A percentile compares a stretch with the other conserved stretches of the same genome.
phyloP scores from a whole-genome alignment of 2,329 filamentous ascomycete genomes.

The Sporothrix brunneoviolacea region DNA sequence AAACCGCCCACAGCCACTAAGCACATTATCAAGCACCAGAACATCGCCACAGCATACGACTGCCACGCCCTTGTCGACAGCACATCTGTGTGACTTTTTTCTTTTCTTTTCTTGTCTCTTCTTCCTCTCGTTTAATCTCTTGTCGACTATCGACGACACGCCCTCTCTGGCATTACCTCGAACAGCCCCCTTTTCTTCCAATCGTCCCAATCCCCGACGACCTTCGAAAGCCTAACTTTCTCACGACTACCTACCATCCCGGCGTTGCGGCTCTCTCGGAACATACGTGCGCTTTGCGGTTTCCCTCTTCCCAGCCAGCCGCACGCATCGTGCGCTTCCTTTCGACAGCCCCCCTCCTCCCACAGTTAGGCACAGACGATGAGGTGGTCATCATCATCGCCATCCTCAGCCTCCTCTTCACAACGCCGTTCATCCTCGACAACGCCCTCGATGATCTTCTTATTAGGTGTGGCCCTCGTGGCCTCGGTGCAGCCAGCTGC shows the following conservation, averaged over 20 bases:
- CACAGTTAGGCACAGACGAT: too few species aligned
- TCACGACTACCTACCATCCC: too few species aligned
- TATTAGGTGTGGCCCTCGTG: conserved; percentile 11
- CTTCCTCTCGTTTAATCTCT: not conserved
- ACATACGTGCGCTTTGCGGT: too few species aligned
- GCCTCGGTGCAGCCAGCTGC: conserved; percentile 19
- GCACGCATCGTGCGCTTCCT: too few species aligned
- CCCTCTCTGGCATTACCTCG: not conserved
- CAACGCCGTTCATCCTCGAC: not conserved
- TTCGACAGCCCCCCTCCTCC: too few species aligned
- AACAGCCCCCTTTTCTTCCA: not conserved
- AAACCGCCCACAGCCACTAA: not conserved
- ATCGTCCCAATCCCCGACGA: not conserved
- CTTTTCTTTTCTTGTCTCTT: not conserved
- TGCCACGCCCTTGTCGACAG: too few species aligned
- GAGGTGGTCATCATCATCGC: not conserved
- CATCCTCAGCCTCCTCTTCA: not conserved
- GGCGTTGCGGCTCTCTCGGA: too few species aligned
- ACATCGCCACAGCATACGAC: too few species aligned
- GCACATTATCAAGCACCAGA: not conserved
- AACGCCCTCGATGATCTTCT: too few species aligned
- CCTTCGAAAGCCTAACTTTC: too few species aligned
- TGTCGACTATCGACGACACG: not conserved
- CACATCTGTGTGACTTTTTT: not conserved
- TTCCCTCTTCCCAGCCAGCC: too few species aligned